phyloP scores from a whole-genome alignment of 2,329 filamentous ascomycete species.

The Pyrenochaeta sp. region DNA sequence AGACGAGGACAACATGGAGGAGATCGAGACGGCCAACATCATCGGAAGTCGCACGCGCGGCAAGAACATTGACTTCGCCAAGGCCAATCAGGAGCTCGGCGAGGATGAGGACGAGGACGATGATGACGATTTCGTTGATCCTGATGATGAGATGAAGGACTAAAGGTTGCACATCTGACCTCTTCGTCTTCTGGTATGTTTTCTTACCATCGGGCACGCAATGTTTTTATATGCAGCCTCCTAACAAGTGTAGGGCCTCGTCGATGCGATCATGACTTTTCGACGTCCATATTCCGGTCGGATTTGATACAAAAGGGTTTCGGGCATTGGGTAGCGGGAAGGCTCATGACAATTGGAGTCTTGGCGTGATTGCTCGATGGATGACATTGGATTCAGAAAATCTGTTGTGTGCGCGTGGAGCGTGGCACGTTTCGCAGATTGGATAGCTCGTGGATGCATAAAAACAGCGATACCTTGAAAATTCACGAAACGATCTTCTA shows the following conservation, averaged over 20 bases:
- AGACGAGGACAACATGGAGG: slow-evolving; percentile 83
- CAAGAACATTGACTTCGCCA: slow-evolving; percentile 90
- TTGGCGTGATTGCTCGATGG: slow-evolving; percentile 35
- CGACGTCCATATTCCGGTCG: slow-evolving; percentile 22
- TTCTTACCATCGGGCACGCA: neutral
- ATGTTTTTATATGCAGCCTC: neutral
- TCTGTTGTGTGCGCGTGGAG: slow-evolving; percentile 23
- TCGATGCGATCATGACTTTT: slow-evolving; percentile 31
- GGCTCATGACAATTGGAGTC: slow-evolving; percentile 35
- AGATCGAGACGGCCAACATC: slow-evolving; percentile 91
- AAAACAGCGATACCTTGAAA: slow-evolving; percentile 17
- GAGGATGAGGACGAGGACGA: slow-evolving; percentile 82
- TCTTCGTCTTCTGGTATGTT: slow-evolving; percentile 32
- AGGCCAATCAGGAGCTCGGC: slow-evolving; percentile 82
- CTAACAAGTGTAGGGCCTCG: slow-evolving; percentile 15
- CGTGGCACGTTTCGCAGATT: slow-evolving; percentile 15
- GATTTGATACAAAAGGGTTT: slow-evolving; percentile 26
- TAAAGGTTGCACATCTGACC: slow-evolving; percentile 28
- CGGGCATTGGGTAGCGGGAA: slow-evolving; percentile 37
- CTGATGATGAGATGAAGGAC: slow-evolving; percentile 76
- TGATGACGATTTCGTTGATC: slow-evolving; percentile 71
- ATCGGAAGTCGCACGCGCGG: slow-evolving; percentile 86
- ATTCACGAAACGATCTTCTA: slow-evolving; percentile 6
- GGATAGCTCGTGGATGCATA: slow-evolving; percentile 22
- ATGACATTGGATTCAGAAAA: slow-evolving; percentile 14